Conservation (phyloP, 805 yeast species). For the Candida coleopterorum region DNA sequence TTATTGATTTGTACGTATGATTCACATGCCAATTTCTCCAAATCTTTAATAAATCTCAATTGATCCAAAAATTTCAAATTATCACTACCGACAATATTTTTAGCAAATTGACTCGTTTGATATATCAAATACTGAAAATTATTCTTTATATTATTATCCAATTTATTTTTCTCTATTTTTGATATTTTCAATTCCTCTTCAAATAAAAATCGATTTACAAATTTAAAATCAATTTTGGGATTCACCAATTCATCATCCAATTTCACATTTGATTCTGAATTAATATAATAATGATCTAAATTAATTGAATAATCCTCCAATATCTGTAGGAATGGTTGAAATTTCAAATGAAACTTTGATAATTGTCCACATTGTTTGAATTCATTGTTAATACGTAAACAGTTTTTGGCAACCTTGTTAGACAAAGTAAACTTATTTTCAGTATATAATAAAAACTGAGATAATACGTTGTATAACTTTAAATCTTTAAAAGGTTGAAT, state of each 20-base stretch:
- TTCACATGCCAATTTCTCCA: slow-evolving; percentile 39
- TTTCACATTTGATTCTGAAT: slow-evolving; percentile 22
- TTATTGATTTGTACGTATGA: slow-evolving; percentile 25
- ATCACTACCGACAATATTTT: slow-evolving; percentile 2
- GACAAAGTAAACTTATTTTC: slow-evolving; percentile 51
- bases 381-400: slow-evolving; percentile 78
- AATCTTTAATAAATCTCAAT: slow-evolving; percentile 23
- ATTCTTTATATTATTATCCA: slow-evolving; percentile 33
- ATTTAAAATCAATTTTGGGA: slow-evolving; percentile 17
- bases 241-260: slow-evolving; percentile 12
- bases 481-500: slow-evolving; percentile 24
- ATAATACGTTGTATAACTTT: slow-evolving; percentile 18
- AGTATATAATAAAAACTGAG: slow-evolving; percentile 41
- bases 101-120: slow-evolving; percentile 15
- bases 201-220: slow-evolving; percentile 22
- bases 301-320: slow-evolving; percentile 43
- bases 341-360: slow-evolving; percentile 49
- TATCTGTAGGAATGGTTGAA: slow-evolving; percentile 34
- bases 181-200: slow-evolving; percentile 22
- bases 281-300: slow-evolving; percentile 21
- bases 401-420: slow-evolving; percentile 51
- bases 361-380: slow-evolving; percentile 50
- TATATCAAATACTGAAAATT: slow-evolving; percentile 40
- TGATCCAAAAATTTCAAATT: slow-evolving; percentile 7
- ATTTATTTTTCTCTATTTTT: slow-evolving; percentile 18